Evolutionary conservation across 495 filamentous ascomycete species (phyloP).

Genomic region (Penicillium paxilli): DNA sequence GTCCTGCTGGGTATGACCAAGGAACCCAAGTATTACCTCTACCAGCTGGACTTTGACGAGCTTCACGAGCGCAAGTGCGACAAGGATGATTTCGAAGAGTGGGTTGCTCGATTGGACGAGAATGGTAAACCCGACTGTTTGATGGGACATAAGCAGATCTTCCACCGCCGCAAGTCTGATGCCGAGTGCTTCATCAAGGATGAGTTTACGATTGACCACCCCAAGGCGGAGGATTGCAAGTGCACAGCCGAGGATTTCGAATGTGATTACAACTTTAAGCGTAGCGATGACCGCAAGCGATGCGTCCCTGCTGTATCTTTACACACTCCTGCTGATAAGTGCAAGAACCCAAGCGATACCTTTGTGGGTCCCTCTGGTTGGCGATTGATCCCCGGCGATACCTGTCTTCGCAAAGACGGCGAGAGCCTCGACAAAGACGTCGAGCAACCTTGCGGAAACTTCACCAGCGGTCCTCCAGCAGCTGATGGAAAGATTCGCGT

Average conservation of each 20-base stretch:
- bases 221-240: conserved; percentile 67
- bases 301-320: conserved; percentile 63
- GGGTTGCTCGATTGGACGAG: conserved; percentile 79
- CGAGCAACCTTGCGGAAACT: conserved; percentile 53
- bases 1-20: conserved; percentile 59
- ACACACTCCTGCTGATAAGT: conserved; percentile 57
- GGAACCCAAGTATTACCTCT: conserved; percentile 51
- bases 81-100: conserved; percentile 78
- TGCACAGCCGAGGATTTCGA: conserved; percentile 86
- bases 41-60: conserved; percentile 78
- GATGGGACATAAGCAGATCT: conserved; percentile 93
- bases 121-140: conserved; percentile 81
- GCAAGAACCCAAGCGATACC: conserved; percentile 63
- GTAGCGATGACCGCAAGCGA: conserved; percentile 57
- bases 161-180: conserved; percentile 75
- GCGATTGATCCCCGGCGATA: conserved; percentile 88
- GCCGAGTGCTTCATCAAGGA: conserved; percentile 86
- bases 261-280: conserved; percentile 87
- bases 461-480: conserved; percentile 40
- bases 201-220: conserved; percentile 72
- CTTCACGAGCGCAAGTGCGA: conserved; percentile 81
- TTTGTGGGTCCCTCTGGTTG: conserved; percentile 87
- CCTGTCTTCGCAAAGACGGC: conserved; percentile 63
- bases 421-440: conserved; percentile 44
- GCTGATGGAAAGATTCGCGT: conserved; percentile 61